phyloP scores from a whole-genome alignment of 306 rosid genomes.

The Cucumis sativus region DNA sequence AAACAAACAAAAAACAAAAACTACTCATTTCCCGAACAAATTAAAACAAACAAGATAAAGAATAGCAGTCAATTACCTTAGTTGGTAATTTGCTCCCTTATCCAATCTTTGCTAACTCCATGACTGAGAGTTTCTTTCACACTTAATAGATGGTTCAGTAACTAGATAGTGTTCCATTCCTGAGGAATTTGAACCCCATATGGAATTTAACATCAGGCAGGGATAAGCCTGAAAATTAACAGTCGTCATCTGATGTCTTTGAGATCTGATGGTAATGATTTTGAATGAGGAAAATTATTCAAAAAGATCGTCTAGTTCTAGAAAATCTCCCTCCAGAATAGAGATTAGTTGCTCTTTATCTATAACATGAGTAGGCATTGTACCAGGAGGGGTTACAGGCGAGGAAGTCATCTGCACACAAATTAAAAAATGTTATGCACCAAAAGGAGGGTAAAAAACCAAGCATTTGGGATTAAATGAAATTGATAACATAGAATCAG shows the following conservation, averaged over 20 bases:
- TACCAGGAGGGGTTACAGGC: constrained; percentile 11
- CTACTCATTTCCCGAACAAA: constrained; percentile 10
- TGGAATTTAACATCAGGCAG: constrained; percentile 20
- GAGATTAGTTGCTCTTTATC: constrained; percentile 13
- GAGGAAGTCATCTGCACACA: constrained; percentile 33
- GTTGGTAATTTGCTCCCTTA: constrained; percentile 18
- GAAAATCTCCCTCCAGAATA: constrained; percentile 40
- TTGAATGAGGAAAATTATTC: constrained; percentile 8
- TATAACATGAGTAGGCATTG: constrained; percentile 14
- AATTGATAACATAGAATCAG: not conserved
- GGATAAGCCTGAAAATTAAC: constrained; percentile 13
- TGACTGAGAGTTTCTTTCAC: constrained; percentile 9
- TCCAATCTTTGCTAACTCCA: constrained; percentile 19
- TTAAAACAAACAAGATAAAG: not conserved
- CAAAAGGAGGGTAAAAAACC: not conserved
- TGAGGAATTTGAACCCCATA: constrained; percentile 16
- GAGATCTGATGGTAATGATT: not conserved
- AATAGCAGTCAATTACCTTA: constrained; percentile 29
- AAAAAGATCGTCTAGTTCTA: constrained; percentile 53
- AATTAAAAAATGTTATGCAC: not conserved
- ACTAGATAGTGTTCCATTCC: constrained; percentile 15
- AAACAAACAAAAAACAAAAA: constrained; percentile 20
- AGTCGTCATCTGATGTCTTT: constrained; percentile 14
- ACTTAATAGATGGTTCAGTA: constrained; percentile 12
- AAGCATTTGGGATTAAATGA: not conserved